Conservation (phyloP, 495 filamentous ascomycete species). For the Neurospora intermedia region DNA sequence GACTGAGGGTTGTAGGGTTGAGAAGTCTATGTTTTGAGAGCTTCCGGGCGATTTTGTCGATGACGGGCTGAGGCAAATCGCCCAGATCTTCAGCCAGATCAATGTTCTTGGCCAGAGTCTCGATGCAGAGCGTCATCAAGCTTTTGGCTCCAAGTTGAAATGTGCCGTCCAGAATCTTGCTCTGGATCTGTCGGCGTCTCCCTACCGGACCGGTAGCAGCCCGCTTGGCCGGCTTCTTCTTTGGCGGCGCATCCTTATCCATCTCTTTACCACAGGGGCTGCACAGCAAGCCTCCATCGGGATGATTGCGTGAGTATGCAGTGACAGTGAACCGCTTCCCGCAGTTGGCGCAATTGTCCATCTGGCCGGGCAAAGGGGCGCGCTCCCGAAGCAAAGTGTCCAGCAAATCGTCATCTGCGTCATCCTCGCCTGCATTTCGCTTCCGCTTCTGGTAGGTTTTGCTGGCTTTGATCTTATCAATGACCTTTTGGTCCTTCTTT, state of each 20-base stretch:
- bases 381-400: conserved; percentile 50
- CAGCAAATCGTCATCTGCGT: conserved; percentile 40
- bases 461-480: conserved; percentile 68
- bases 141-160: conserved; percentile 57
- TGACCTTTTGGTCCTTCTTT: conserved; percentile 52
- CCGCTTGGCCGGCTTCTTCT: conserved; percentile 43
- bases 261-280: conserved; percentile 72
- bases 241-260: conserved; percentile 46
- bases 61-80: conserved; percentile 54
- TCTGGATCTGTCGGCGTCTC: conserved; percentile 60
- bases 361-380: conserved; percentile 69
- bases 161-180: conserved; percentile 66
- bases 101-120: conserved; percentile 76
- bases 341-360: conserved; percentile 80
- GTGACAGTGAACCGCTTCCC: conserved; percentile 89
- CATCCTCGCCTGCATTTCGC: conserved; percentile 35
- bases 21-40: conserved; percentile 70
- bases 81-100: conserved; percentile 74
- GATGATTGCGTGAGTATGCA: conserved; percentile 72
- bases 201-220: conserved; percentile 31
- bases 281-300: conserved; percentile 76
- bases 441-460: conserved; percentile 66
- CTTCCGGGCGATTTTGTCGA: conserved; percentile 69
- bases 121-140: conserved; percentile 68
- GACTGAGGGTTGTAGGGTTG: conserved; percentile 54